Base-by-base conservation (phyloP, 2,329 filamentous ascomycete genomes). In the Bipolaris oryzae region DNA sequence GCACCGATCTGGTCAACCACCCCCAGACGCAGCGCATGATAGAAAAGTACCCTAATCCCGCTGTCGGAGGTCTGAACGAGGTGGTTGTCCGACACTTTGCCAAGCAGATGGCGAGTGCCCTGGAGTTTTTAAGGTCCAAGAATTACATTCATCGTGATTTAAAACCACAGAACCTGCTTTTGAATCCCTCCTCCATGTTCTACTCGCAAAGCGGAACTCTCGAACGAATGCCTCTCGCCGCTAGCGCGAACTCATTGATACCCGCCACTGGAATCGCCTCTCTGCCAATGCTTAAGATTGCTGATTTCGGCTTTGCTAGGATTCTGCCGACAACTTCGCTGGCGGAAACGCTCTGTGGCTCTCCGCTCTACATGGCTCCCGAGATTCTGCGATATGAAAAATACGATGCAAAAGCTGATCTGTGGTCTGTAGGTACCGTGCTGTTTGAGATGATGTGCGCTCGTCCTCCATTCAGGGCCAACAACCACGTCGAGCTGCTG, bases 381-480 rank as follows among this genome's bases (percentile, higher is more conserved):
- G 95, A 99, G 79, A 99, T 99, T 62, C 82, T 99, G 60, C 88
- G 93, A 57, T 99, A 98, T 70, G 93, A 99, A 76, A 94, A 94
- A 71, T 99, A 99, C 76, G 94, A 96, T 78, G 92, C 94, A 62
- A 96, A 96, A 77, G 94, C 93, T 44, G 95, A 99, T 79, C 80
- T 99, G 33, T 99, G 95, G 95, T 99, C 95, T 20, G 92, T 97
- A 33, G 95, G 95, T 48, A 96, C 95, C 16, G 95, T 99, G 7
- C 80, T 96, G 21, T 96, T 92, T 74, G 95, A 99, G 78, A 96
- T 99, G 93, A 87, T 95, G 59, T 91, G 89, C 6, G 94, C 93
- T 50, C 89, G 87, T 60, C 92, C 95, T 20, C 95, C 95, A 0
- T 99, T 98, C 78, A 85, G 92, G 63, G 95, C 95, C 31, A 87